Conservation (phyloP, 1,284 basidiomycete species). For the Ceratorhiza oryzae-sativae region DNA sequence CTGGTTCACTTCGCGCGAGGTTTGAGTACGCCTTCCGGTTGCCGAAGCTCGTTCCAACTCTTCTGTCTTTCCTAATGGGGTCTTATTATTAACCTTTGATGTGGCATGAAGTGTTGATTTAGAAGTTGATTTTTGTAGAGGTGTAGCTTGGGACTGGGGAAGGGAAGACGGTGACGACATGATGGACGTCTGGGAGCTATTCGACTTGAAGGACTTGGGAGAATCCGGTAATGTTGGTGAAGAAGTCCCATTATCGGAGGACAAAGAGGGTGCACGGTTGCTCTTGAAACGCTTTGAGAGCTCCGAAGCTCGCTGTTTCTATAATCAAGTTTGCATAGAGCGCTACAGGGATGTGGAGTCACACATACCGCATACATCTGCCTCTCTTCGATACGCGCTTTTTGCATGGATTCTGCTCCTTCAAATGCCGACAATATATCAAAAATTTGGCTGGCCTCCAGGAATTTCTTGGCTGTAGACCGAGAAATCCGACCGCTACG, state of each 20-base stretch:
- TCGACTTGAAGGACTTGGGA: slow-evolving; percentile 7
- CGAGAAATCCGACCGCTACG: slow-evolving; percentile 48
- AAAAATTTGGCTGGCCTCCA: slow-evolving; percentile 86
- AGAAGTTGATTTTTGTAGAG: background rate
- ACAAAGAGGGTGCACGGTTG: slow-evolving; percentile 71
- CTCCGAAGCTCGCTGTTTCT: slow-evolving; percentile 90
- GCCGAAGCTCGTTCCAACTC: background rate
- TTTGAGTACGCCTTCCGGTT: no score
- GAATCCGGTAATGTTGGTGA: slow-evolving; percentile 1
- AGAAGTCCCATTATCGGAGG: background rate
- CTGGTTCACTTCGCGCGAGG: no score
- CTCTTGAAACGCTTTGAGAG: slow-evolving; percentile 91
- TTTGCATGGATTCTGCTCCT: slow-evolving; percentile 55
- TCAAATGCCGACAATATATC: slow-evolving; percentile 83
- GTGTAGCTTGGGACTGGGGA: background rate
- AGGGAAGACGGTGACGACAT: background rate
- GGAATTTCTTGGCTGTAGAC: slow-evolving; percentile 85
- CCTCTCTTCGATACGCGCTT: slow-evolving; percentile 12
- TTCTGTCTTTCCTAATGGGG: background rate
- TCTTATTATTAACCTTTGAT: background rate
- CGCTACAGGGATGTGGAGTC: background rate
- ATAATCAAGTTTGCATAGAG: background rate
- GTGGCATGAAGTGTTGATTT: background rate
- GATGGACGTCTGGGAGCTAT: slow-evolving; percentile 7
- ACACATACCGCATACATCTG: slow-evolving; percentile 48